Conservation (phyloP, 208 protist genomes). For the Crithidia expoeki region DNA sequence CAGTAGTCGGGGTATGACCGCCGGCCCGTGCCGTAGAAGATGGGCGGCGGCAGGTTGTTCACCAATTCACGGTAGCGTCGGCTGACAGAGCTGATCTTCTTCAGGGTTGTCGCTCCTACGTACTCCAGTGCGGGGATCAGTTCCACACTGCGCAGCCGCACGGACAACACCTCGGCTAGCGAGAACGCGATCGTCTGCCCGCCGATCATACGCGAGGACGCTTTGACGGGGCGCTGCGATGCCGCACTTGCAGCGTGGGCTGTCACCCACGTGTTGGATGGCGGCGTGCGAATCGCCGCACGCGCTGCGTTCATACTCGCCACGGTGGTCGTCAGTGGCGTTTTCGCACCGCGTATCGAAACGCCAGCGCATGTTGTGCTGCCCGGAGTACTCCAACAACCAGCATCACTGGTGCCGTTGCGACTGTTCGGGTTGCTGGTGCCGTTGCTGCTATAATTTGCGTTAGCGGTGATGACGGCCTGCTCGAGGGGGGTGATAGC, state of each 20-base stretch:
- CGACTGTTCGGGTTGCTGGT: neutral
- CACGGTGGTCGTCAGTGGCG: constrained; percentile 27
- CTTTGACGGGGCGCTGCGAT: constrained; percentile 38
- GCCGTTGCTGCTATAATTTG: neutral
- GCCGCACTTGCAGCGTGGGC: constrained; percentile 29
- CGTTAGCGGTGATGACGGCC: constrained; percentile 1
- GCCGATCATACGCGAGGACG: constrained; percentile 18
- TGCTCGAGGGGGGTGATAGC: constrained; percentile 14
- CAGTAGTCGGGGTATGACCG: constrained; percentile 81
- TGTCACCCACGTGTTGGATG: constrained; percentile 35
- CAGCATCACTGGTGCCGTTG: neutral
- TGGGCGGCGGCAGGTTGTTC: constrained; percentile 68
- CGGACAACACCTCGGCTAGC: constrained; percentile 49
- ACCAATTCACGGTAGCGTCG: constrained; percentile 61
- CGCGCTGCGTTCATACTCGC: constrained; percentile 27
- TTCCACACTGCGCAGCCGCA: constrained; percentile 68
- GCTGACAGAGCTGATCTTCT: constrained; percentile 71
- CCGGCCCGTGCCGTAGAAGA: constrained; percentile 55
- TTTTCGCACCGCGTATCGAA: constrained; percentile 23
- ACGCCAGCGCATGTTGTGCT: constrained; percentile 6
- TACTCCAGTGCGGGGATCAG: constrained; percentile 76
- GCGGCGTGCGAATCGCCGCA: constrained; percentile 19
- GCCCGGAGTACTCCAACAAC: neutral
- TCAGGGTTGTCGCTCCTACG: constrained; percentile 59
- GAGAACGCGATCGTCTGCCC: constrained; percentile 46